Base-by-base conservation (phyloP, 1,284 basidiomycete species). In the Ceratobasidium sp. region DNA sequence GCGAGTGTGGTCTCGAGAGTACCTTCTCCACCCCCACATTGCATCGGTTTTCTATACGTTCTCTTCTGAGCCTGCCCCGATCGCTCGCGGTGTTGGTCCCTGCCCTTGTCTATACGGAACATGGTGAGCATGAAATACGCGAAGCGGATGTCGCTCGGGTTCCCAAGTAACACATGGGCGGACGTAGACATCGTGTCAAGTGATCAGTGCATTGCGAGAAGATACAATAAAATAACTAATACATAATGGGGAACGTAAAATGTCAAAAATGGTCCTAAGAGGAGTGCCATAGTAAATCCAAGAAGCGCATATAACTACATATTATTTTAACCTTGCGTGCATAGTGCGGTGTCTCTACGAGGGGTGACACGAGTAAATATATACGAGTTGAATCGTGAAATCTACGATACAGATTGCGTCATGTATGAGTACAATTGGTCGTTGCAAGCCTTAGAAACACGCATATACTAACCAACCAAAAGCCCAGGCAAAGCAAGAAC, bases 401-500 rank as follows among this genome's bases (percentile, higher is more conserved):
- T 46, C 42, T 46, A 46, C 42, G 16, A 16, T 29, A 52, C 49
- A 52, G 23, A 52, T 4, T 21, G 5, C 42, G 16, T 7, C 21
- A 21, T 27, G 47, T 50, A 50, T 50, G 47, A 50, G 47, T 50
- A 50, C 33, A 52, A 11, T 8, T 29, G 33, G 14, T 11, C 25
- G n/a, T 6, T 9, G 5, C 8, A 36, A 54, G 2, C 27, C 13
- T 3, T 8, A 30, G 21, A 16, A 33, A 7, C 16, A 21, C 30
- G 21, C n/a, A 64, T 53, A 44, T 25, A 64, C 59, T 64, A 42
- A 64, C 59, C 59, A 64, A 6, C 25, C 21, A 47, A 39, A 30
- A 42, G 2, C 27, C 52, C 25, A 64, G 36, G 29, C 27, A 25
- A 39, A 53, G 19, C 9, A 41, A 14, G 44, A 5, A 14, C 14